phyloP scores from a whole-genome alignment of 1,139 yeast genomes.

The Ashbya aceris region DNA sequence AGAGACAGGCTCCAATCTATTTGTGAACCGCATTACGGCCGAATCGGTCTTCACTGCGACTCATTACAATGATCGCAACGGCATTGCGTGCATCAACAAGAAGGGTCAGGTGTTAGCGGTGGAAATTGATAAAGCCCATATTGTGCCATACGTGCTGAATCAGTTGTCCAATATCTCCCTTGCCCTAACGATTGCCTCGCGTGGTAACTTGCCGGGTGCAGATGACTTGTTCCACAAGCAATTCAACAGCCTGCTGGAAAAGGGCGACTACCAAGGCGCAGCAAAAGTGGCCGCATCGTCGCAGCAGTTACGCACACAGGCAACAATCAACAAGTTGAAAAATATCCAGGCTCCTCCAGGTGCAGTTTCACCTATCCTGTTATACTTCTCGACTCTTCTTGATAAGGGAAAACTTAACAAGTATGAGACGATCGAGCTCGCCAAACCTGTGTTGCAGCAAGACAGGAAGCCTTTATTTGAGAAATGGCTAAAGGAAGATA shows the following conservation, averaged over 20 bases:
- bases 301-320: conserved; percentile 87
- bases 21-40: conserved; percentile 93
- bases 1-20: conserved; percentile 85
- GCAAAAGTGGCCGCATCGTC: conserved; percentile 97
- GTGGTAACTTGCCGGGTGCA: conserved; percentile 97
- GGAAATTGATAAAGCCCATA: conserved; percentile 74
- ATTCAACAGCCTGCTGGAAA: conserved; percentile 72
- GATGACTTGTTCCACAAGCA: conserved; percentile 86
- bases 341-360: conserved; percentile 93
- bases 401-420: conserved; percentile 91
- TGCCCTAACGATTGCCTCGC: conserved; percentile 82
- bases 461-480: conserved; percentile 90
- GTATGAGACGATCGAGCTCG: conserved; percentile 90
- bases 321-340: conserved; percentile 87
- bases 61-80: conserved; percentile 60
- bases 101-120: conserved; percentile 93
- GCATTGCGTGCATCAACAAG: conserved; percentile 89
- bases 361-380: conserved; percentile 86
- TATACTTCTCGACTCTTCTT: conserved; percentile 82
- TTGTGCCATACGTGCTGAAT: conserved; percentile 83
- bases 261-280: conserved; percentile 85
- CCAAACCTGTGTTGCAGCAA: conserved; percentile 92
- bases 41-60: conserved; percentile 94
- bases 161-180: conserved; percentile 79
- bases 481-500: conserved; percentile 94